These are phyloP conservation scores for Fusarium sp. DNA, from an alignment of 2,329 filamentous ascomycete species.

Conservation along the genomic window DNA sequence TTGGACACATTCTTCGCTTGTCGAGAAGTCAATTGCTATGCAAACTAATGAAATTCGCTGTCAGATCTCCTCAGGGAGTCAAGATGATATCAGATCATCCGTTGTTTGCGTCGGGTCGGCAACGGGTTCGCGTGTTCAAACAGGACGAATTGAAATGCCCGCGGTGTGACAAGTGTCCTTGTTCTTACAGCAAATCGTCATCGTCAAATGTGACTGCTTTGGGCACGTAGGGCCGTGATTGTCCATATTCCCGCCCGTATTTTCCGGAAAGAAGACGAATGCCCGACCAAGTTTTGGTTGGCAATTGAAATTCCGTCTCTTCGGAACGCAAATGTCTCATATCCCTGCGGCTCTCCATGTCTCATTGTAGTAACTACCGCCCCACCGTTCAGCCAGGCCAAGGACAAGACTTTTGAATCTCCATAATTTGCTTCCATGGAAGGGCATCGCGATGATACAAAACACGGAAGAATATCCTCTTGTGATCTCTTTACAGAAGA, in stretches of 20 bases:
- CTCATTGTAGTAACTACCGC: conserved; percentile 10
- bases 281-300: conserved; percentile 6
- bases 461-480: not conserved
- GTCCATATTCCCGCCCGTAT: not conserved
- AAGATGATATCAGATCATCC: not conserved
- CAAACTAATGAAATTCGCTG: not conserved
- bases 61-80: conserved; percentile 1
- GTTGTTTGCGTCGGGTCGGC: conserved; percentile 19
- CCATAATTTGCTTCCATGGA: conserved; percentile 21
- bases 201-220: conserved; percentile 24
- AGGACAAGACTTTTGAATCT: conserved; percentile 1
- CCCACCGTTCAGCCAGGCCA: not conserved
- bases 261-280: not conserved
- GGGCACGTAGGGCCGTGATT: conserved; percentile 12
- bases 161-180: conserved; percentile 1
- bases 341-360: conserved; percentile 7
- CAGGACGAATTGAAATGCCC: not conserved
- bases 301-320: not conserved
- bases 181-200: not conserved
- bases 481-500: not conserved
- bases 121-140: conserved; percentile 18
- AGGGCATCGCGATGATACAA: conserved; percentile 23
- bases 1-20: not conserved
- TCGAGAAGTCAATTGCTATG: conserved; percentile 1
- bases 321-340: conserved; percentile 28